These are phyloP conservation scores for Backusella circina DNA, from an alignment of 192 early-diverging fungal species.

Conservation along the genomic window DNA sequence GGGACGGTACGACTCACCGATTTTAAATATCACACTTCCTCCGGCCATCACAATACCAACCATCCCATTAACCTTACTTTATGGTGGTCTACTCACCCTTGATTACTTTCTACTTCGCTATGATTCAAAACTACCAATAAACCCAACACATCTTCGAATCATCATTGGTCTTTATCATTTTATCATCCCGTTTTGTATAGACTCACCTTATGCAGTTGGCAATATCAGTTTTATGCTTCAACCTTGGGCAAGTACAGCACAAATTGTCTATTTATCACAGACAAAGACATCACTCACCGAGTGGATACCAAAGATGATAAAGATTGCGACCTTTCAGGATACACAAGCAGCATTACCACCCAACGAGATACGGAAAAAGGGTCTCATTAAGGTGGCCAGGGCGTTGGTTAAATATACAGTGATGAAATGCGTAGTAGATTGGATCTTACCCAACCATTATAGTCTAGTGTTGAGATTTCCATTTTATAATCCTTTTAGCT, in stretches of 20 bases:
- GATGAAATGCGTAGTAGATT: neutral
- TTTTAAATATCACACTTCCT: neutral
- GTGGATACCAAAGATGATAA: neutral
- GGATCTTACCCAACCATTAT: neutral
- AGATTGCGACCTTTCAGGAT: neutral
- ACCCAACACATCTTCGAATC: neutral
- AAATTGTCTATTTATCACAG: neutral
- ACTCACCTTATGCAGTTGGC: neutral
- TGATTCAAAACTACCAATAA: neutral
- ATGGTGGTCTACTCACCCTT: neutral
- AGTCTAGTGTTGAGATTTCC: neutral
- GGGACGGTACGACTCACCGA: neutral
- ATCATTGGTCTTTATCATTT: neutral
- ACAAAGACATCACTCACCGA: neutral
- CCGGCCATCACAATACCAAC: neutral
- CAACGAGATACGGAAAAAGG: neutral
- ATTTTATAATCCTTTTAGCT: neutral
- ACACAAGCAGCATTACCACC: neutral
- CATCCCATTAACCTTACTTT: neutral
- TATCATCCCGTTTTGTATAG: neutral
- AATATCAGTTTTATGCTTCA: slow-evolving; percentile 11
- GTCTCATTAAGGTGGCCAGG: neutral
- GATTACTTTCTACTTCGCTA: neutral
- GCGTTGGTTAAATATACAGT: neutral
- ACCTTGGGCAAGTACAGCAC: neutral